phyloP scores from a whole-genome alignment of 202 grass and related monocot genomes.

The Elaeis oleifera region DNA sequence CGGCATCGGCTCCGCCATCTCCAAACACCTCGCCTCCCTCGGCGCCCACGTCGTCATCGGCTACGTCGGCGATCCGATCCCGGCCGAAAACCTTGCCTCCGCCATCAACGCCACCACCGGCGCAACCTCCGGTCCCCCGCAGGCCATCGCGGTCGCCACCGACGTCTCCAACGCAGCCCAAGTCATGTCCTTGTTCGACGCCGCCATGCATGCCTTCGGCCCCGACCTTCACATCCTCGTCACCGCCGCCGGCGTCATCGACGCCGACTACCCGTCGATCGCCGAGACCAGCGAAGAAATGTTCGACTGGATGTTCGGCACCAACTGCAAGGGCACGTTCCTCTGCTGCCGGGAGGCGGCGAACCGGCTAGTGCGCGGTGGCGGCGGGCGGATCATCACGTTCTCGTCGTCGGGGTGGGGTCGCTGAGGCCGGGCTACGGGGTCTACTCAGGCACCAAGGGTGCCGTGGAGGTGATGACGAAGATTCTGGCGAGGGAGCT shows the following conservation, averaged over 20 bases:
- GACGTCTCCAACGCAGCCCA: constrained; percentile 52
- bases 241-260: constrained; percentile 48
- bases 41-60: constrained; percentile 49
- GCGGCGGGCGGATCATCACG: constrained; percentile 50
- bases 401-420: constrained; percentile 58
- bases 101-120: constrained; percentile 30
- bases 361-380: constrained; percentile 30
- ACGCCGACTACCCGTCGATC: constrained; percentile 40
- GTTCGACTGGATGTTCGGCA: constrained; percentile 43
- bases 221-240: constrained; percentile 56
- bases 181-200: constrained; percentile 52
- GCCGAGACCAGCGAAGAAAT: constrained; percentile 42
- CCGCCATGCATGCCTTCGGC: constrained; percentile 39
- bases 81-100: constrained; percentile 20
- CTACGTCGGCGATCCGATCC: constrained; percentile 44
- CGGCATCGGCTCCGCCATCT: constrained; percentile 56
- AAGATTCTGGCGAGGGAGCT: constrained; percentile 56
- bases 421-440: constrained; percentile 38
- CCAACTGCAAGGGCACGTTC: constrained; percentile 51
- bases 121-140: background rate
- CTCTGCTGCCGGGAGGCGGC: constrained; percentile 73
- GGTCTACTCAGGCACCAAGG: constrained; percentile 49
- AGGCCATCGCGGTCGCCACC: constrained; percentile 32
- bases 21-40: constrained; percentile 44
- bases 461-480: constrained; percentile 52